Percentiles rank a stretch among this genome's conserved stretches.
Evolutionary conservation across 768 basidiomycete species (phyloP).

Genomic region (Collybia mongolica): DNA sequence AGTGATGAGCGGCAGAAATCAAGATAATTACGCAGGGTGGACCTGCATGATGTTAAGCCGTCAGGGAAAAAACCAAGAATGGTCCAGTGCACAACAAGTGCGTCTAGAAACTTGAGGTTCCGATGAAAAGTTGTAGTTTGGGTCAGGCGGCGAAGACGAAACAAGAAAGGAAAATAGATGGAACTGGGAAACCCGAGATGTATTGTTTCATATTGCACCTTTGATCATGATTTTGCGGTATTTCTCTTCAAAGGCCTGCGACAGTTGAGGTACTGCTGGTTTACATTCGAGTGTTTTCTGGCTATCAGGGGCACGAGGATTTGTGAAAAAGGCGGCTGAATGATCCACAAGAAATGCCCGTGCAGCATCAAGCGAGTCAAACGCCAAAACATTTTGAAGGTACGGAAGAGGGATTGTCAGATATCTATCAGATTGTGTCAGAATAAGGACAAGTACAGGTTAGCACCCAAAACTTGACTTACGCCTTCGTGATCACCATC

Average conservation of each 20-base stretch:
- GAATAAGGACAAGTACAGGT: not conserved
- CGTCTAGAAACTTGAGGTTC: not conserved
- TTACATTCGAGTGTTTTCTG: conserved; percentile 76
- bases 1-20: not conserved
- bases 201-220: conserved; percentile 73
- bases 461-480: conserved; percentile 43
- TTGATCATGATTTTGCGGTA: conserved; percentile 88
- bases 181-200: conserved; percentile 9
- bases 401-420: conserved; percentile 72
- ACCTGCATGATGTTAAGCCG: not conserved
- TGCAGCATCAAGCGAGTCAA: conserved; percentile 64
- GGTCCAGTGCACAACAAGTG: not conserved
- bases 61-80: not conserved
- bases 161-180: conserved; percentile 15
- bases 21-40: conserved; percentile 1
- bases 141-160: conserved; percentile 17
- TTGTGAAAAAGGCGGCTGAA: conserved; percentile 62
- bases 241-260: conserved; percentile 71
- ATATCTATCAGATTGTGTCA: conserved; percentile 55
- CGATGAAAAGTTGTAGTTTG: not conserved
- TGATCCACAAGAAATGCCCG: conserved; percentile 72
- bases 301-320: conserved; percentile 58
- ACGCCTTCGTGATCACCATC: conserved; percentile 93
- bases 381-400: conserved; percentile 80
- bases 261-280: conserved; percentile 52